Conservation (phyloP, 345 rosid genomes). For the Clausena lansium region DNA sequence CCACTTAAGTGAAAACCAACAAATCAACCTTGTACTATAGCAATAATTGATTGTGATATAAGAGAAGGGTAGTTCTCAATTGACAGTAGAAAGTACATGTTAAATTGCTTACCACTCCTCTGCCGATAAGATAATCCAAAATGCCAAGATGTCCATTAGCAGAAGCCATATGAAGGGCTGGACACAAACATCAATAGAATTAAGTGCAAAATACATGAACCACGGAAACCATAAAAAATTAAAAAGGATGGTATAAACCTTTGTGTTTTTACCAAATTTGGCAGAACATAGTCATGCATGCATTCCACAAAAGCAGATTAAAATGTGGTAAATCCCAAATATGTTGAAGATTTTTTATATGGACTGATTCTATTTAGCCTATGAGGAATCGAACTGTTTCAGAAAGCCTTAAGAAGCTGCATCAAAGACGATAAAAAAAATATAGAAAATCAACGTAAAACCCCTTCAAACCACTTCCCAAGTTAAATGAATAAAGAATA, state of each 20-base stretch:
- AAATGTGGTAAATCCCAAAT: neutral
- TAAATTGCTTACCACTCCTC: constrained; percentile 50
- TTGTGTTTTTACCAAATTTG: neutral
- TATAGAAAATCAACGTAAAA: neutral
- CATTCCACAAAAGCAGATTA: neutral
- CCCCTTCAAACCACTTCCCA: neutral
- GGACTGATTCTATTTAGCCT: neutral
- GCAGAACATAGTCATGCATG: neutral
- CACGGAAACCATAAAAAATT: neutral
- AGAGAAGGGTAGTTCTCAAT: neutral
- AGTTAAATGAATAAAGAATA: neutral
- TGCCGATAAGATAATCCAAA: constrained; percentile 69
- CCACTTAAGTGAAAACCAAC: neutral
- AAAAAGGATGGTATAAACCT: neutral
- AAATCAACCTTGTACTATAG: neutral
- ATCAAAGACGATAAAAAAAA: neutral
- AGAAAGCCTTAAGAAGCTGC: neutral
- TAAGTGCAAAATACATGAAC: neutral
- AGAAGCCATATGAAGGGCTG: constrained; percentile 96
- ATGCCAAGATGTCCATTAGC: constrained; percentile 75
- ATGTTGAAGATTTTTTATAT: neutral
- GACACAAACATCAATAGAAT: constrained; percentile 13
- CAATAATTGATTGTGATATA: neutral
- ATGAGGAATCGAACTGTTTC: neutral
- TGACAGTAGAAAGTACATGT: neutral